A percentile compares a stretch with the other conserved stretches of the same genome.
phyloP scores from a whole-genome alignment of 2,329 filamentous ascomycete species.

The Fusarium decemcellulare region DNA sequence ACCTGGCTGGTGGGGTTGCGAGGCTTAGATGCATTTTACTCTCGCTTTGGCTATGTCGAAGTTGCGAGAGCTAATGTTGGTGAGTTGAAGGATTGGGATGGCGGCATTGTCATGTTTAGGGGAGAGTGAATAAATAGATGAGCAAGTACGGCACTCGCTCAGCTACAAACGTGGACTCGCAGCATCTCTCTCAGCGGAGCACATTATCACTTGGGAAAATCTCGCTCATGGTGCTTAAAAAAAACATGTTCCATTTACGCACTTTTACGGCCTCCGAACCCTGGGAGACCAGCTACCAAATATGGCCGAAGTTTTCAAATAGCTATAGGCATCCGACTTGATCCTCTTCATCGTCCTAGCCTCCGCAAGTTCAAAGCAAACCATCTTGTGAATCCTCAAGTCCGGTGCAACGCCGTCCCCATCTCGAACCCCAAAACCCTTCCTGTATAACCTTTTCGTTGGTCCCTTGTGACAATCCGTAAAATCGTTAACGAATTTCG shows the following conservation, averaged over 20 bases:
- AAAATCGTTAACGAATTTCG: conserved; percentile 20
- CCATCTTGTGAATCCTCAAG: conserved; percentile 11
- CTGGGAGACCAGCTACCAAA: background rate
- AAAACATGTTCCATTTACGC: conserved; percentile 9
- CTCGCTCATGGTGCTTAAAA: background rate
- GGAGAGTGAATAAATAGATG: conserved; percentile 41
- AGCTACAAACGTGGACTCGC: background rate
- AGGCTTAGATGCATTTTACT: conserved; percentile 52
- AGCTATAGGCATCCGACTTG: conserved; percentile 26
- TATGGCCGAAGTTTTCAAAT: conserved; percentile 5
- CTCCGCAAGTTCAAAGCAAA: conserved; percentile 12
- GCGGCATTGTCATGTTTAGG: conserved; percentile 55
- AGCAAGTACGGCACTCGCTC: background rate
- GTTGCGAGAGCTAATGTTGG: conserved; percentile 55
- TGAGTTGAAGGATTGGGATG: conserved; percentile 53
- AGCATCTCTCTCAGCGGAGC: background rate
- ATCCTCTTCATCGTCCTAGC: conserved; percentile 21
- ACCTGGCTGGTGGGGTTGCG: conserved; percentile 52
- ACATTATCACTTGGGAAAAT: background rate
- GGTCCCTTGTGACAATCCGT: conserved; percentile 18
- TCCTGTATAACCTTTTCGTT: conserved; percentile 11
- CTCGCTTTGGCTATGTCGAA: conserved; percentile 51
- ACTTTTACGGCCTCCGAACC: conserved; percentile 2
- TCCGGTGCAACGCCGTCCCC: conserved; percentile 18
- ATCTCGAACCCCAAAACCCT: background rate